A percentile compares a stretch with the other conserved stretches of the same genome.
phyloP scores from a whole-genome alignment of 2,329 filamentous ascomycete genomes.

The Penicillium verrucosum region DNA sequence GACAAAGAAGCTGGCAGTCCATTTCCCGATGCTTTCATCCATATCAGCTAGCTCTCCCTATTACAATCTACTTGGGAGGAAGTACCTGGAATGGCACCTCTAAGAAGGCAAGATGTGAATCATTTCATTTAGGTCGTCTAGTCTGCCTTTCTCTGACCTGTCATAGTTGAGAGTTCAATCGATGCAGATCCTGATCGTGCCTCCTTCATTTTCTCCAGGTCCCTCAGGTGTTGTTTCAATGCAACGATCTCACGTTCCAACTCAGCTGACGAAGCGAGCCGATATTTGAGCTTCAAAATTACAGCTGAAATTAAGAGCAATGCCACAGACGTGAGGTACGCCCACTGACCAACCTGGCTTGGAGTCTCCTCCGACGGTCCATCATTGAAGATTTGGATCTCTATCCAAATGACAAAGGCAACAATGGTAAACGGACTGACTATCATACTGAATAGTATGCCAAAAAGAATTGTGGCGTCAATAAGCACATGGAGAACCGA shows the following conservation, averaged over 20 bases:
- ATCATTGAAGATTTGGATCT: constrained; percentile 31
- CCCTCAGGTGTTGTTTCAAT: constrained; percentile 15
- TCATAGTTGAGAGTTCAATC: background rate
- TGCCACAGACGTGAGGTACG: constrained; percentile 25
- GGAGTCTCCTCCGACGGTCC: constrained; percentile 28
- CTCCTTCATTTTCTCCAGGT: constrained; percentile 13
- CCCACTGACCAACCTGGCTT: constrained; percentile 34
- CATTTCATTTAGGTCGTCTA: background rate
- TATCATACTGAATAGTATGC: constrained; percentile 29
- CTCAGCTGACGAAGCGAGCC: constrained; percentile 26
- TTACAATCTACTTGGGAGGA: background rate
- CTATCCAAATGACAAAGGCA: constrained; percentile 34
- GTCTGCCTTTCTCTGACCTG: background rate
- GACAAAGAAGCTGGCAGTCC: no score
- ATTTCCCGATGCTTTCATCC: background rate
- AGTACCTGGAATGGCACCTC: no score
- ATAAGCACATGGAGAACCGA: constrained; percentile 10
- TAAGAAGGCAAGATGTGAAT: background rate
- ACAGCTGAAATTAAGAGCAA: constrained; percentile 30
- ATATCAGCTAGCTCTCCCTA: background rate
- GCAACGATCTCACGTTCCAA: constrained; percentile 29
- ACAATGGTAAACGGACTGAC: constrained; percentile 30
- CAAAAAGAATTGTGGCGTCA: constrained; percentile 18
- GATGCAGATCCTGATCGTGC: background rate
- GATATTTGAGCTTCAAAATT: constrained; percentile 27